These are phyloP conservation scores for Peniophora sp. DNA, from an alignment of 1,284 basidiomycete genomes.

Conservation along the genomic window DNA sequence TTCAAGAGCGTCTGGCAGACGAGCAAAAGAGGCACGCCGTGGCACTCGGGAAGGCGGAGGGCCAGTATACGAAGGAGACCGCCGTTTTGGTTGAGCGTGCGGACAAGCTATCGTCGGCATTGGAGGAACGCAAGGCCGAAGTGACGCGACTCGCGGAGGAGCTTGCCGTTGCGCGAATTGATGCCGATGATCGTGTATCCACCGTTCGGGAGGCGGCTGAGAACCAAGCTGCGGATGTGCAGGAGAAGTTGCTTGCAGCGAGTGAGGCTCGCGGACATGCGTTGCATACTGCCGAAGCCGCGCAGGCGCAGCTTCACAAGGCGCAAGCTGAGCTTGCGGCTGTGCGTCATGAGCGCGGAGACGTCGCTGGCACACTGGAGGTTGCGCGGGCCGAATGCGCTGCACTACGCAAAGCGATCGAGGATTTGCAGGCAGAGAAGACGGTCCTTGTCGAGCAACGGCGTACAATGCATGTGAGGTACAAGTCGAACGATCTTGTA, in stretches of 20 bases:
- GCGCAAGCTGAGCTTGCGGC: slow-evolving; percentile 5
- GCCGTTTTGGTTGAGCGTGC: too few species aligned
- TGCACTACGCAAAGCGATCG: slow-evolving; percentile 11
- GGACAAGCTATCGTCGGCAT: too few species aligned
- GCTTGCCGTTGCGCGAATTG: too few species aligned
- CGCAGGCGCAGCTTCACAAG: slow-evolving; percentile 12
- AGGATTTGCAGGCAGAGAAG: slow-evolving; percentile 19
- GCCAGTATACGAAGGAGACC: too few species aligned
- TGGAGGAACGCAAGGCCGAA: too few species aligned
- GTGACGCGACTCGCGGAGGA: too few species aligned
- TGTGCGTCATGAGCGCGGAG: slow-evolving; percentile 2
- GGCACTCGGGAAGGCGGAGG: background rate
- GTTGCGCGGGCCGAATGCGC: slow-evolving; percentile 16
- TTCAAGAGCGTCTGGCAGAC: slow-evolving; percentile 33
- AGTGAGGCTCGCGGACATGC: background rate
- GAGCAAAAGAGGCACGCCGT: slow-evolving; percentile 22
- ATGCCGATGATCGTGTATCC: too few species aligned
- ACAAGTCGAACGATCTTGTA: slow-evolving; percentile 26
- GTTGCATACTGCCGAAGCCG: background rate
- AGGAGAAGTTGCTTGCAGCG: background rate
- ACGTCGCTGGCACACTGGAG: slow-evolving; percentile 12
- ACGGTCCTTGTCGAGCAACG: slow-evolving; percentile 16
- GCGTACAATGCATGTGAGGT: slow-evolving; percentile 24
- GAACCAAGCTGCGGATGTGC: too few species aligned
- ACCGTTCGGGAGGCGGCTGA: too few species aligned